Conservation (phyloP, 2,329 filamentous ascomycete species). For the Nigrograna mackinnonii region DNA sequence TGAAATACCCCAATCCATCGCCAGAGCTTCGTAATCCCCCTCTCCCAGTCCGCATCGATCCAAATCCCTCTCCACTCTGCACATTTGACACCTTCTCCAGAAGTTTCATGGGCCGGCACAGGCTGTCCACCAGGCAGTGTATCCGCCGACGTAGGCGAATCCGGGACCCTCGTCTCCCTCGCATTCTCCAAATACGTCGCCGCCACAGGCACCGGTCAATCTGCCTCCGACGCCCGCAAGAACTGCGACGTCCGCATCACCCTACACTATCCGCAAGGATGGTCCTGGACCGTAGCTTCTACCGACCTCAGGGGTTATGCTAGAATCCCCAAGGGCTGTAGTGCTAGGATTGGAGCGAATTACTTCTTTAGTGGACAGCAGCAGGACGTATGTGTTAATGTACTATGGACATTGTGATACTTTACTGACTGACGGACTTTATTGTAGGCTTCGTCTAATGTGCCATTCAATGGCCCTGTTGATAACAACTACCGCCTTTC, state of each 20-base stretch:
- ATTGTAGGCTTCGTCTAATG: conserved; percentile 7
- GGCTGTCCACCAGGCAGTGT: conserved; percentile 16
- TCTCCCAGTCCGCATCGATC: neutral
- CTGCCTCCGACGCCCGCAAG: conserved; percentile 14
- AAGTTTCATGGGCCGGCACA: conserved; percentile 15
- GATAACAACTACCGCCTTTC: conserved; percentile 15
- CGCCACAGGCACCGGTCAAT: conserved; percentile 7
- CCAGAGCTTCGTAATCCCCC: too few relatives aligned
- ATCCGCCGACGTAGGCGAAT: conserved; percentile 9
- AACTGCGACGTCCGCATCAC: conserved; percentile 17
- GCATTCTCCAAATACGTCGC: conserved; percentile 14
- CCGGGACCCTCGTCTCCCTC: conserved; percentile 13
- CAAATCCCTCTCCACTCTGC: neutral
- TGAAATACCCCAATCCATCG: too few relatives aligned
- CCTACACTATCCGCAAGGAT: conserved; percentile 15
- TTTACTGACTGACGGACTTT: too few relatives aligned
- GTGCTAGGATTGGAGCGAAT: conserved; percentile 8
- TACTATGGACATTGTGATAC: neutral
- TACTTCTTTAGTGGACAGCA: conserved; percentile 12
- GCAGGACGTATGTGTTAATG: conserved; percentile 11
- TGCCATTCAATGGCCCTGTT: conserved; percentile 8
- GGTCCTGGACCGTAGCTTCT: conserved; percentile 13
- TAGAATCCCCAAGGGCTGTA: conserved; percentile 9
- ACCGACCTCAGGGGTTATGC: conserved; percentile 15
- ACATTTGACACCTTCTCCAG: conserved; percentile 3